These are phyloP conservation scores for Globisporangium solare DNA, from an alignment of 352 stramenopile species.

Conservation along the genomic window DNA sequence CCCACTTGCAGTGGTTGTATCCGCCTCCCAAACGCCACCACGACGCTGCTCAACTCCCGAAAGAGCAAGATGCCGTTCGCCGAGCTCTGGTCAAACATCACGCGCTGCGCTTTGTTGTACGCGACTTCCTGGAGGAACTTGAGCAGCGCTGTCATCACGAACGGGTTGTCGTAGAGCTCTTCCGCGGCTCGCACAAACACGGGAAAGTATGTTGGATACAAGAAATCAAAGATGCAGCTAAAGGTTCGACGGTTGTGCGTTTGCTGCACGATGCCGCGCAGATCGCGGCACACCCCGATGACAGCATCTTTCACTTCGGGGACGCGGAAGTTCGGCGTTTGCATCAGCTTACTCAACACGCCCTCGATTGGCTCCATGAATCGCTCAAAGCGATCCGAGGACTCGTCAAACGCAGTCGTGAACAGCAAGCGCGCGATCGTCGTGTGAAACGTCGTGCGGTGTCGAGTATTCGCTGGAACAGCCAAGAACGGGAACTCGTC, in stretches of 20 bases:
- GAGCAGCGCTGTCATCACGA: conserved; percentile 94
- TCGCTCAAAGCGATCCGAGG: conserved; percentile 92
- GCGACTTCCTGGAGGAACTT: conserved; percentile 96
- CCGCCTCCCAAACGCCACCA: conserved; percentile 93
- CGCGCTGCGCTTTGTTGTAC: conserved; percentile 95
- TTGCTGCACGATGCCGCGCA: conserved; percentile 94
- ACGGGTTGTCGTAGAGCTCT: conserved; percentile 91
- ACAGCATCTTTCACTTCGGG: conserved; percentile 86
- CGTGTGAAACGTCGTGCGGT: conserved; percentile 97
- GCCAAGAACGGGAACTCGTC: conserved; percentile 97
- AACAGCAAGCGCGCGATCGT: conserved; percentile 96
- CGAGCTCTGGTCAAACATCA: conserved; percentile 98
- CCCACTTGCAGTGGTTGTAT: conserved; percentile 78
- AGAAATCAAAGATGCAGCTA: conserved; percentile 96
- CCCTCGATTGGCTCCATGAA: conserved; percentile 95
- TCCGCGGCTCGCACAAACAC: conserved; percentile 94
- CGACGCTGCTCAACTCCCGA: conserved; percentile 92
- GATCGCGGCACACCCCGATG: conserved; percentile 95
- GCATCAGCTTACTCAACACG: conserved; percentile 75
- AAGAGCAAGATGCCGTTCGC: conserved; percentile 98
- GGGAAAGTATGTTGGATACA: conserved; percentile 96
- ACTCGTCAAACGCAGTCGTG: conserved; percentile 93
- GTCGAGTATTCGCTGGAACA: conserved; percentile 90
- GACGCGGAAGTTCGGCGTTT: conserved; percentile 68
- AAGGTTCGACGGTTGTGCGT: conserved; percentile 97